Conservation (phyloP, 495 filamentous ascomycete species). For the Bacidia rubella region DNA sequence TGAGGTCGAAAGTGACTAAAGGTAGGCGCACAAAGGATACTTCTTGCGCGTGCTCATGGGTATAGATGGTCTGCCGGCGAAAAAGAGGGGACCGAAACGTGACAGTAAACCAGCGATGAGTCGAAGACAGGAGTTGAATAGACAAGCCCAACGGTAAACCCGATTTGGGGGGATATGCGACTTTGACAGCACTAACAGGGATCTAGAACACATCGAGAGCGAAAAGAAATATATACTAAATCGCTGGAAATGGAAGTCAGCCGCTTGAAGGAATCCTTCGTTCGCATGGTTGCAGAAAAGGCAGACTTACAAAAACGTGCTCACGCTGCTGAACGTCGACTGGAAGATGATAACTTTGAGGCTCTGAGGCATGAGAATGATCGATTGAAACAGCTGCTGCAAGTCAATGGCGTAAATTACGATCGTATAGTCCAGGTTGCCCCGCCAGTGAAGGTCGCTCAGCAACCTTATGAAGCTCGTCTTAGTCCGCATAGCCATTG, state of each 20-base stretch:
- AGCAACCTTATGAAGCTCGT: no score
- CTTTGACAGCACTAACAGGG: neutral
- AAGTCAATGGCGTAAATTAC: conserved; percentile 55
- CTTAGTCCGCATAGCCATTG: no score
- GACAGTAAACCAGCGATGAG: conserved; percentile 92
- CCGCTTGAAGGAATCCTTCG: conserved; percentile 42
- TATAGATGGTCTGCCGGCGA: conserved; percentile 71
- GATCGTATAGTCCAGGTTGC: neutral
- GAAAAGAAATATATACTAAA: conserved; percentile 92
- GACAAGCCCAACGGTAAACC: conserved; percentile 82
- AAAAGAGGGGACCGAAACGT: conserved; percentile 86
- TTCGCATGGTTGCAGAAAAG: conserved; percentile 28
- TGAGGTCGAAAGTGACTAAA: conserved; percentile 34
- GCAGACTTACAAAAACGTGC: conserved; percentile 32
- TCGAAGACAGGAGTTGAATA: conserved; percentile 85
- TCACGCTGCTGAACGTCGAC: conserved; percentile 12
- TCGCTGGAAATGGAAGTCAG: conserved; percentile 81
- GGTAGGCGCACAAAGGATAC: conserved; percentile 21
- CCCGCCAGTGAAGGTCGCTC: no score
- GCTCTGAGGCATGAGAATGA: conserved; percentile 52
- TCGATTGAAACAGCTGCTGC: conserved; percentile 59
- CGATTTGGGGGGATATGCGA: neutral
- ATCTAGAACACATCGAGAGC: conserved; percentile 78
- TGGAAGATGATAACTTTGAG: conserved; percentile 29
- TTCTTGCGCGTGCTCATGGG: neutral